phyloP scores from a whole-genome alignment of 1,284 basidiomycete species.

The Malassezia sp. region DNA sequence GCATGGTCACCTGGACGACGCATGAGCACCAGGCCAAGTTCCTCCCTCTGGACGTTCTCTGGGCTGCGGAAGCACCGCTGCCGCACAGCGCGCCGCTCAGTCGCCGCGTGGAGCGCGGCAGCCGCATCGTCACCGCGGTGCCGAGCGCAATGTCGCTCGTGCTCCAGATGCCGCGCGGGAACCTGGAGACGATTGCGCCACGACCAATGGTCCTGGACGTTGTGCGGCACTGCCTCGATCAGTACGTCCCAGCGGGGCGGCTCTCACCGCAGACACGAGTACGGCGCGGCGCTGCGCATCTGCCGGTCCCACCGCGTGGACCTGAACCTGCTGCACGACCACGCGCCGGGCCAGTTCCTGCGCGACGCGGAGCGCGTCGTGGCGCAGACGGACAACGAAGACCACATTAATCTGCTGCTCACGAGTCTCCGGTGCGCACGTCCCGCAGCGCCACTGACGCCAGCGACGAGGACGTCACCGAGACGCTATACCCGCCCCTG shows the following conservation, averaged over 20 bases:
- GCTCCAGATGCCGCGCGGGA: conserved; percentile 94
- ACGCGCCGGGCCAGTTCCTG: conserved; percentile 61
- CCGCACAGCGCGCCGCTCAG: conserved; percentile 24
- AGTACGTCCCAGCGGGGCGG: no score
- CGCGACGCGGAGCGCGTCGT: conserved; percentile 54
- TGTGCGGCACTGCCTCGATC: conserved; percentile 32
- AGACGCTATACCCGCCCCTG: conserved; percentile 45
- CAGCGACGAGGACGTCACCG: conserved; percentile 46
- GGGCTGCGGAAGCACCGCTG: not conserved
- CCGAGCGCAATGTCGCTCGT: conserved; percentile 59
- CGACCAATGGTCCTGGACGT: conserved; percentile 72
- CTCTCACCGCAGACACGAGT: conserved; percentile 52
- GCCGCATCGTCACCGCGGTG: conserved; percentile 37
- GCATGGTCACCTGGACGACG: conserved; percentile 77
- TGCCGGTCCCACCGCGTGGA: conserved; percentile 90
- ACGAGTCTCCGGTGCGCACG: conserved; percentile 54
- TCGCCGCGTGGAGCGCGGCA: conserved; percentile 40
- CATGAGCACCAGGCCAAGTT: conserved; percentile 71
- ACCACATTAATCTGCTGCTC: conserved; percentile 85
- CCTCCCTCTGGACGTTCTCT: conserved; percentile 48
- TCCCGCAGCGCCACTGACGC: not conserved
- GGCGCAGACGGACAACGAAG: conserved; percentile 74
- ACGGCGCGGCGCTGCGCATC: conserved; percentile 73
- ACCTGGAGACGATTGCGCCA: conserved; percentile 88
- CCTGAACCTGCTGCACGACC: conserved; percentile 73